phyloP scores from a whole-genome alignment of 208 protist species.

The Wallacemonas sp. region DNA sequence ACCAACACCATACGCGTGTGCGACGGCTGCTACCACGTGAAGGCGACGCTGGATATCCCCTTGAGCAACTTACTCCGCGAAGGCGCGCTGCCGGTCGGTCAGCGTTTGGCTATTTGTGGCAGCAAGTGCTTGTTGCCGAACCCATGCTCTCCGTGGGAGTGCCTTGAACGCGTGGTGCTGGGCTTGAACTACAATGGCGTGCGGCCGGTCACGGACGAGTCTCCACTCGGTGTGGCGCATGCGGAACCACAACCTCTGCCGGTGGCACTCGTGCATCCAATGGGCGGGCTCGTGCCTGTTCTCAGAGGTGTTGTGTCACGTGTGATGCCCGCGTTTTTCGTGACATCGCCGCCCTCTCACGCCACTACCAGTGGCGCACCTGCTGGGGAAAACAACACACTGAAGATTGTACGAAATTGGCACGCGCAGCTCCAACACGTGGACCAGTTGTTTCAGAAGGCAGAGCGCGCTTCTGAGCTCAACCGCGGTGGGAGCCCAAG shows the following conservation, averaged over 20 bases:
- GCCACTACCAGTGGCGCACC: neutral
- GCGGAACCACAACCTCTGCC: conserved; percentile 48
- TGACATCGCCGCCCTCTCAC: conserved; percentile 13
- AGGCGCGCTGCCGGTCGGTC: conserved; percentile 46
- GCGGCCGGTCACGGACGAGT: conserved; percentile 33
- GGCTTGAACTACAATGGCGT: conserved; percentile 84
- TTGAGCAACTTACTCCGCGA: conserved; percentile 68
- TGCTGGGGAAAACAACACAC: neutral
- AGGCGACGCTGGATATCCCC: conserved; percentile 66
- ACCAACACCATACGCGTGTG: conserved; percentile 54
- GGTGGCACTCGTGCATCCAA: conserved; percentile 46
- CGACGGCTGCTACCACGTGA: conserved; percentile 77
- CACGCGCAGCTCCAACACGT: conserved; percentile 43
- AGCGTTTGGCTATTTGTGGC: conserved; percentile 71
- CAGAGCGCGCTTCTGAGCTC: neutral
- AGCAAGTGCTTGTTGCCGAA: conserved; percentile 41
- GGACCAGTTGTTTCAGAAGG: conserved; percentile 21
- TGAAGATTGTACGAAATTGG: conserved; percentile 38
- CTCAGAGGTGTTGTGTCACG: conserved; percentile 65
- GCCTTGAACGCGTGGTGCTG: conserved; percentile 42
- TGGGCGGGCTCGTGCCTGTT: conserved; percentile 73
- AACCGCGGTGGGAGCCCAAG: neutral
- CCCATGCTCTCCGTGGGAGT: conserved; percentile 59
- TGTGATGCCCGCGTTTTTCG: conserved; percentile 74
- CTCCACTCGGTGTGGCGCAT: conserved; percentile 55